phyloP scores from a whole-genome alignment of 164 flowering plant genomes.

The Stephania japonica region DNA sequence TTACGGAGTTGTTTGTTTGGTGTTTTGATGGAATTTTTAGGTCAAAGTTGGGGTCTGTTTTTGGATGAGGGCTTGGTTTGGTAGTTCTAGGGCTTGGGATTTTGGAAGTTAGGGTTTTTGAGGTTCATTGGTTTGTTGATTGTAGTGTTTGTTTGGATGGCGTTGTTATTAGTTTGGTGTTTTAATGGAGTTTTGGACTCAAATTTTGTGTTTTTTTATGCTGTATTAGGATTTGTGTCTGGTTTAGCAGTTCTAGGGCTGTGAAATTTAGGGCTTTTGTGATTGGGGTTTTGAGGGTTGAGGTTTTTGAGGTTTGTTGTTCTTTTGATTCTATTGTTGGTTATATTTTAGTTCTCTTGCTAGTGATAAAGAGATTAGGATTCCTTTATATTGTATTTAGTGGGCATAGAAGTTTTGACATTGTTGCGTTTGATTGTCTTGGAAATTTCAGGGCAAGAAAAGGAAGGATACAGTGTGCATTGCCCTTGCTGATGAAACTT shows the following conservation, averaged over 20 bases:
- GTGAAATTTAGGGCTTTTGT: no score
- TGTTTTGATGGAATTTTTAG: not conserved
- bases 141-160: not conserved
- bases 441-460: constrained; percentile 60
- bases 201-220: no score
- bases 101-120: not conserved
- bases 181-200: no score
- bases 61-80: not conserved
- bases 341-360: not conserved
- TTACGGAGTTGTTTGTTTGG: not conserved
- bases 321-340: not conserved
- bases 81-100: not conserved
- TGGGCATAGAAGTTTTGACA: not conserved
- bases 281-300: not conserved
- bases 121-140: not conserved
- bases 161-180: no score
- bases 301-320: not conserved
- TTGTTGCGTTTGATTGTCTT: not conserved
- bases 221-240: no score
- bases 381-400: not conserved
- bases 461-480: constrained; percentile 76
- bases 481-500: constrained; percentile 86
- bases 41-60: not conserved
- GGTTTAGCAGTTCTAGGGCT: no score
- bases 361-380: not conserved